Percentiles rank a stretch among this genome's conserved stretches.
phyloP scores from a whole-genome alignment of 1,284 basidiomycete species.

The Gomphus bonarii region DNA sequence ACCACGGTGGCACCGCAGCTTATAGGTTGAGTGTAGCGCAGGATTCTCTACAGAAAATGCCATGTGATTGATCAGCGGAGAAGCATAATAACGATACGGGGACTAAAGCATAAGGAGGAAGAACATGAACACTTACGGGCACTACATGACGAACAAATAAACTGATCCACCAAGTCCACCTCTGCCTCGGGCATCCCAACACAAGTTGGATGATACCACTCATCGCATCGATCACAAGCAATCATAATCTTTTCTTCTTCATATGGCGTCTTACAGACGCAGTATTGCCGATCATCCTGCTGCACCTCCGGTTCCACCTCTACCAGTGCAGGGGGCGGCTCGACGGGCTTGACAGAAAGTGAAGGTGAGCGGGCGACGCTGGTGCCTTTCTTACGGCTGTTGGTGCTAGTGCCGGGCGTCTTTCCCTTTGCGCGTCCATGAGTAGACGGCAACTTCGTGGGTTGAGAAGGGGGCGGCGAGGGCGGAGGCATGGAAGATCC shows the following conservation, averaged over 20 bases:
- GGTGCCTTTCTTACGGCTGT: not conserved
- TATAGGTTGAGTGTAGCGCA: conserved; percentile 65
- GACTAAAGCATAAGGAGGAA: not conserved
- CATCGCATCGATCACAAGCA: conserved; percentile 83
- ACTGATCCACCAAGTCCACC: conserved; percentile 78
- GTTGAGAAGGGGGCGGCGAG: not conserved
- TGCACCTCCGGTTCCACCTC: conserved; percentile 30
- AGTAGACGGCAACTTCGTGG: conserved; percentile 13
- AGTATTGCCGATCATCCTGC: conserved; percentile 72
- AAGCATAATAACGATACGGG: not conserved
- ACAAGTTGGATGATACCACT: conserved; percentile 82
- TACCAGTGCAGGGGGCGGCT: conserved; percentile 24
- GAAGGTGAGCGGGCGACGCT: conserved; percentile 39
- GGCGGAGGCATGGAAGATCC: not conserved
- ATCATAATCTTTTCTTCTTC: conserved; percentile 81
- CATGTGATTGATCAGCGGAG: not conserved
- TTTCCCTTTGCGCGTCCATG: conserved; percentile 31
- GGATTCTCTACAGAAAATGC: conserved; percentile 43
- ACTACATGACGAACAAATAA: conserved; percentile 71
- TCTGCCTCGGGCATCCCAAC: conserved; percentile 67
- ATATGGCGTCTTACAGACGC: conserved; percentile 71
- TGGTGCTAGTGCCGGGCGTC: not conserved
- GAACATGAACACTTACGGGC: conserved; percentile 39
- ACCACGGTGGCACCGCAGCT: conserved; percentile 59
- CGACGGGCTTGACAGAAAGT: conserved; percentile 40